Evolutionary conservation across 1,139 yeast genomes (phyloP).

Genomic region (Hyphopichia fennica): DNA sequence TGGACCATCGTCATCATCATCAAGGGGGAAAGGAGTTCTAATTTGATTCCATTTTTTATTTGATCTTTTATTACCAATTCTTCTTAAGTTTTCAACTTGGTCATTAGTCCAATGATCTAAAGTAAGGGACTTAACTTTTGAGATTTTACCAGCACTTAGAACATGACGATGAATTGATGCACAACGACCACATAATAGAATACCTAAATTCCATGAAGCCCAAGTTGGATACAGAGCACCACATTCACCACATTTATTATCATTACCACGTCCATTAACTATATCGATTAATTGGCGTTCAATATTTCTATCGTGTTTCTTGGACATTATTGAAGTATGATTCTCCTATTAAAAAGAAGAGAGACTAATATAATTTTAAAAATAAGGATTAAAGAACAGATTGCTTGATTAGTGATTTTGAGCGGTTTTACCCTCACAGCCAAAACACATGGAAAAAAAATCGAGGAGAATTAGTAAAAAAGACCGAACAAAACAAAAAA

Average conservation of each 20-base stretch:
- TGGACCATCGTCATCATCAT: conserved; percentile 58
- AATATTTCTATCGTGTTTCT: conserved; percentile 34
- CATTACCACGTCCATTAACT: conserved; percentile 39
- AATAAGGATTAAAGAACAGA: background rate
- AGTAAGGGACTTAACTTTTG: conserved; percentile 77
- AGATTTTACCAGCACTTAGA: conserved; percentile 49
- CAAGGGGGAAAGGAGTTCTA: conserved; percentile 66
- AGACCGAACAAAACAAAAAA: too few relatives aligned
- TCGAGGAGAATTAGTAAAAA: too few relatives aligned
- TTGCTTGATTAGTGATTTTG: background rate
- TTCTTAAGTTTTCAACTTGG: conserved; percentile 56
- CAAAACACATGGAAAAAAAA: too few relatives aligned
- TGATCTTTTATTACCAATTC: conserved; percentile 66
- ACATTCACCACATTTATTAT: conserved; percentile 76
- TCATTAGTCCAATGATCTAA: conserved; percentile 75
- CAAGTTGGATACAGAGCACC: conserved; percentile 60
- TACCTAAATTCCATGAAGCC: conserved; percentile 54
- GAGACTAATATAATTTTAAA: too few relatives aligned
- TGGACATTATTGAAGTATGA: conserved; percentile 21
- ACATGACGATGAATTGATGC: conserved; percentile 73
- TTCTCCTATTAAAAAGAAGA: too few relatives aligned
- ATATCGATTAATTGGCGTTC: conserved; percentile 47
- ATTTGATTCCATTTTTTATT: conserved; percentile 64
- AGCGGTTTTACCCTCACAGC: background rate
- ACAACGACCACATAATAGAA: conserved; percentile 76